Evolutionary conservation across 2,329 filamentous ascomycete species (phyloP).

Genomic region (Claviceps sp.): DNA sequence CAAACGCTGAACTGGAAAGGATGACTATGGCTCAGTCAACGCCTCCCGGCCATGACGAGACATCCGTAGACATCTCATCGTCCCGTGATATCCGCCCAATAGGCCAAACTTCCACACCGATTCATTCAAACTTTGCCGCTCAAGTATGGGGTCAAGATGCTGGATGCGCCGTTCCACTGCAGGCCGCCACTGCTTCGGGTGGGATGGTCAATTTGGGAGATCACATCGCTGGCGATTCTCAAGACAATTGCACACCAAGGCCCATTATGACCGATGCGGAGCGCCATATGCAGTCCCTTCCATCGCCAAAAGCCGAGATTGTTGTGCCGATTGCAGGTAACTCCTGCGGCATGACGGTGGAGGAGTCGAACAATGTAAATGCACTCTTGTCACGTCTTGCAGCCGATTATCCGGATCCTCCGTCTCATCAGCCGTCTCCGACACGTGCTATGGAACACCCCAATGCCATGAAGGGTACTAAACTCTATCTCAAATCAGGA

Average conservation of each 20-base stretch:
- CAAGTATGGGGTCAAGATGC: slow-evolving; percentile 41
- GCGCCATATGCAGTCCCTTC: slow-evolving; percentile 40
- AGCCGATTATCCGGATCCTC: slow-evolving; percentile 10
- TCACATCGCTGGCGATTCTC: slow-evolving; percentile 25
- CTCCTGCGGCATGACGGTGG: slow-evolving; percentile 18
- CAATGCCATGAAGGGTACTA: slow-evolving; percentile 25
- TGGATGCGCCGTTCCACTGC: slow-evolving; percentile 22
- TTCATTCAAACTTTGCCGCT: slow-evolving; percentile 43
- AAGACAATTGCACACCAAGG: slow-evolving; percentile 34
- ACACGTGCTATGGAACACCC: slow-evolving; percentile 26
- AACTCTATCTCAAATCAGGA: slow-evolving; percentile 12
- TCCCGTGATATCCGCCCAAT: slow-evolving; percentile 11
- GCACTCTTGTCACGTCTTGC: background rate
- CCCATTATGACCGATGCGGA: slow-evolving; percentile 29
- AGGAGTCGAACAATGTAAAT: slow-evolving; percentile 6
- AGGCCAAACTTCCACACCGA: slow-evolving; percentile 44
- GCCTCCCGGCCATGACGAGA: slow-evolving; percentile 10
- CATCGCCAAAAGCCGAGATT: slow-evolving; percentile 46
- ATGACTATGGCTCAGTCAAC: slow-evolving; percentile 18
- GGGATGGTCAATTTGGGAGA: slow-evolving; percentile 26
- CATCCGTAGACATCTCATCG: slow-evolving; percentile 2
- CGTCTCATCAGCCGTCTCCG: slow-evolving; percentile 12
- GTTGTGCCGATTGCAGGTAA: slow-evolving; percentile 30
- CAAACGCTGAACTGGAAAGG: slow-evolving; percentile 38
- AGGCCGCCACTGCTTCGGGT: slow-evolving; percentile 20